Evolutionary conservation across 345 rosid genomes (phyloP).

Genomic region (Hibiscus tridactylites): DNA sequence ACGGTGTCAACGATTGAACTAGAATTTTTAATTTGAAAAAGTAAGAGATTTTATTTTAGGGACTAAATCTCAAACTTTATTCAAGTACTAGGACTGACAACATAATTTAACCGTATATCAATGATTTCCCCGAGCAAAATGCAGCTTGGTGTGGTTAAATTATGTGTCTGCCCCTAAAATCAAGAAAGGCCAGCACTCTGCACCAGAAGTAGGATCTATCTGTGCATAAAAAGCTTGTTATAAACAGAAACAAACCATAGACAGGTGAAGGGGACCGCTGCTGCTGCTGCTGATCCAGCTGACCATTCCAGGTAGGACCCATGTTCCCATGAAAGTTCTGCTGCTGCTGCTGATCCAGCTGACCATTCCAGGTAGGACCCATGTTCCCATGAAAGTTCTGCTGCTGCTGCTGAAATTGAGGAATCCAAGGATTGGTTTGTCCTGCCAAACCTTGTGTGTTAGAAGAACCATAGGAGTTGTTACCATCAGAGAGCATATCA

Average conservation of each 20-base stretch:
- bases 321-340: background rate
- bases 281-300: constrained; percentile 43
- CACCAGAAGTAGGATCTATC: background rate
- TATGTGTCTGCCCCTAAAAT: no score
- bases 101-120: no score
- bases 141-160: no score
- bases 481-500: constrained; percentile 68
- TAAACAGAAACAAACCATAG: constrained; percentile 42
- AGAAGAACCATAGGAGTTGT: constrained; percentile 43
- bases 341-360: constrained; percentile 20
- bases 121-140: no score
- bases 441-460: constrained; percentile 21
- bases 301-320: constrained; percentile 68
- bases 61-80: no score
- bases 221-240: background rate
- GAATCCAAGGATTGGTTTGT: background rate
- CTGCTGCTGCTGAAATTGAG: background rate
- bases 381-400: background rate
- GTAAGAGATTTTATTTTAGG: no score
- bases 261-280: constrained; percentile 60
- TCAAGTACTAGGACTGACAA: no score
- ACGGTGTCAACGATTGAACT: no score
- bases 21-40: no score
- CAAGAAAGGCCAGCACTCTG: no score
- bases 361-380: constrained; percentile 68